Evolutionary conservation across 192 early-diverging fungal genomes (phyloP).

Genomic region (Coemansia furcata): DNA sequence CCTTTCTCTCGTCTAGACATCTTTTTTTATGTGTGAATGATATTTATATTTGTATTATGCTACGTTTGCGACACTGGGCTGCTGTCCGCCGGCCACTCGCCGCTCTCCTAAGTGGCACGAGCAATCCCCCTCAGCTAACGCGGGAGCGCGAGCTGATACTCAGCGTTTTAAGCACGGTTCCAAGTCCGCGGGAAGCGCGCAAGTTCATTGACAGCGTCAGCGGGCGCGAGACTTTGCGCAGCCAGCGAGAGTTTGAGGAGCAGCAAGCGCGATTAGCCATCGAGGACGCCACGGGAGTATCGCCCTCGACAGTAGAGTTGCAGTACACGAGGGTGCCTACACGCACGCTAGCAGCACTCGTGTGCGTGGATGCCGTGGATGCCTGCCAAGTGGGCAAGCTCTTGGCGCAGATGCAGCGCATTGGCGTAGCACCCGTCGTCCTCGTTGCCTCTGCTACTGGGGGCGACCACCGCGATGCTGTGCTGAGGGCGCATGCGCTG

Average conservation of each 20-base stretch:
- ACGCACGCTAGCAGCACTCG: constrained; percentile 23
- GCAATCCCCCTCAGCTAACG: background rate
- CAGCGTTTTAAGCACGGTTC: constrained; percentile 47
- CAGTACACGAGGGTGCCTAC: constrained; percentile 6
- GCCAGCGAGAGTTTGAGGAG: constrained; percentile 42
- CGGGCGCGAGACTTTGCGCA: constrained; percentile 44
- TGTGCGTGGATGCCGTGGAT: background rate
- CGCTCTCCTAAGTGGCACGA: background rate
- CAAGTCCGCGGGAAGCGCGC: constrained; percentile 52
- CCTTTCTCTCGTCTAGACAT: background rate
- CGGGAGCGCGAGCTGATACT: constrained; percentile 52
- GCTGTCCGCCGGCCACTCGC: background rate
- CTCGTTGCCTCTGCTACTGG: background rate
- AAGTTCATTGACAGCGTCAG: constrained; percentile 48
- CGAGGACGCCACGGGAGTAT: constrained; percentile 4
- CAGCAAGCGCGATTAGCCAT: constrained; percentile 29
- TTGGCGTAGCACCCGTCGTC: constrained; percentile 49
- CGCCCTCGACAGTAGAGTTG: constrained; percentile 4
- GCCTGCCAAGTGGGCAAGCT: constrained; percentile 10
- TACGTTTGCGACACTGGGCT: background rate
- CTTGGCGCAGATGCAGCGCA: constrained; percentile 51
- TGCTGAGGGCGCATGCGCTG: constrained; percentile 24
- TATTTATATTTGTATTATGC: too few species aligned
- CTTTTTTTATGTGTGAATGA: background rate
- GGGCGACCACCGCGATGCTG: constrained; percentile 11